These are phyloP conservation scores for Diphasiastrum complanatum DNA, from an alignment of 83 land plant genomes.

Conservation along the genomic window DNA sequence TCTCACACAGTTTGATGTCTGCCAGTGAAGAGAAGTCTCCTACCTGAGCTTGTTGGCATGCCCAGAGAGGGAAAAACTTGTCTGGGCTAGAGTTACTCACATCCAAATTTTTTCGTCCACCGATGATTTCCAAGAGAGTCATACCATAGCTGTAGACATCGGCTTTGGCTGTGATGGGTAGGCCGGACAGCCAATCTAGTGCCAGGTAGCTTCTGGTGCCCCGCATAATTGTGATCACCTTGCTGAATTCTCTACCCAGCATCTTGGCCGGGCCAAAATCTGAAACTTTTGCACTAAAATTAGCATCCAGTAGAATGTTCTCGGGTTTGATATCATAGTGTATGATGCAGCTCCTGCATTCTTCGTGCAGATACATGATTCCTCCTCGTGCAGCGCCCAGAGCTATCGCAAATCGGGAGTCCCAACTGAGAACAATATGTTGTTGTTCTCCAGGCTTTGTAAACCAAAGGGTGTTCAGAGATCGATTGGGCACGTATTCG, in stretches of 20 bases:
- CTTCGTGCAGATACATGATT: constrained; percentile 11
- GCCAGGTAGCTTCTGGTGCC: constrained; percentile 25
- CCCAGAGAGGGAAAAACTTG: too few relatives aligned
- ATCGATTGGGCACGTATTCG: constrained; percentile 7
- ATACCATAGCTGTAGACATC: constrained; percentile 20
- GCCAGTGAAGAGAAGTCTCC: too few relatives aligned
- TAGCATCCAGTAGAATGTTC: constrained; percentile 11
- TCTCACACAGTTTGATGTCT: too few relatives aligned
- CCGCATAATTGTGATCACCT: not conserved
- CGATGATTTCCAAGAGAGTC: not conserved
- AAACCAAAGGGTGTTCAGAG: not conserved
- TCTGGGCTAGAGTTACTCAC: too few relatives aligned
- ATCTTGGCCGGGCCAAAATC: constrained; percentile 20
- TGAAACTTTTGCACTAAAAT: not conserved
- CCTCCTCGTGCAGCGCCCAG: constrained; percentile 7
- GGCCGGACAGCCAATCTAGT: constrained; percentile 8
- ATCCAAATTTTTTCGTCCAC: not conserved
- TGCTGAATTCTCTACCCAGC: not conserved
- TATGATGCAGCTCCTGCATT: not conserved
- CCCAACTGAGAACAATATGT: not conserved
- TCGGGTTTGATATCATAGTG: constrained; percentile 18
- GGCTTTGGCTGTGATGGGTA: constrained; percentile 3
- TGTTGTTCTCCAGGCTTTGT: not conserved
- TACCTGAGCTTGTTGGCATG: too few relatives aligned
- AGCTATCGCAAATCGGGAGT: constrained; percentile 7